These are phyloP conservation scores for Leccinum idahoense DNA, from an alignment of 1,284 basidiomycete species.

Conservation along the genomic window DNA sequence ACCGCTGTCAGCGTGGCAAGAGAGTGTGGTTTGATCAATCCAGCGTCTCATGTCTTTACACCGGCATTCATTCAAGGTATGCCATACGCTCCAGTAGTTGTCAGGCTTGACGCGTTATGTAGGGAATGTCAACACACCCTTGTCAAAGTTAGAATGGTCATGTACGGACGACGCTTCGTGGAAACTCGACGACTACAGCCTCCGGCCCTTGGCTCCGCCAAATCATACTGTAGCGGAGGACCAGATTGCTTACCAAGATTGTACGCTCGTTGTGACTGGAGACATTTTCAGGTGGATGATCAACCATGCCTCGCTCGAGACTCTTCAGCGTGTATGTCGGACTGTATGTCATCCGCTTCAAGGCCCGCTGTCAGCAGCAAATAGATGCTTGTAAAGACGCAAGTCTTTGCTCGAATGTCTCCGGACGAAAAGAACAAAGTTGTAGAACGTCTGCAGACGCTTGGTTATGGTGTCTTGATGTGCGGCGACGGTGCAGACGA, in stretches of 20 bases:
- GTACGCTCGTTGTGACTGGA: conserved; percentile 91
- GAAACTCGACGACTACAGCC: conserved; percentile 84
- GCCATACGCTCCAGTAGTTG: conserved; percentile 6
- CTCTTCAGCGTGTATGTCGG: conserved; percentile 75
- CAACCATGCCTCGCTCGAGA: conserved; percentile 91
- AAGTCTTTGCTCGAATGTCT: conserved; percentile 99
- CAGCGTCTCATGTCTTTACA: conserved; percentile 88
- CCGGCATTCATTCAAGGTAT: conserved; percentile 77
- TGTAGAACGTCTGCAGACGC: conserved; percentile 86
- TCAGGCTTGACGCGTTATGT: conserved; percentile 5
- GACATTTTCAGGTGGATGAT: conserved; percentile 99
- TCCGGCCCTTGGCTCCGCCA: conserved; percentile 72
- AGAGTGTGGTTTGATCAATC: conserved; percentile 88
- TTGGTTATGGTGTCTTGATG: conserved; percentile 97
- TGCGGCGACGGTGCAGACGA: conserved; percentile 99
- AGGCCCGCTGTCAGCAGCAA: conserved; percentile 1
- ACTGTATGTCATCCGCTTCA: not conserved
- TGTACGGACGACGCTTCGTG: conserved; percentile 86
- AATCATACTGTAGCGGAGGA: conserved; percentile 65
- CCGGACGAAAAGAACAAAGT: conserved; percentile 99
- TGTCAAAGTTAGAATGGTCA: conserved; percentile 82
- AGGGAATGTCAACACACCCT: conserved; percentile 60
- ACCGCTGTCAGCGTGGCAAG: conserved; percentile 97
- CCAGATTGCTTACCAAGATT: conserved; percentile 79
- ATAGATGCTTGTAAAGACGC: conserved; percentile 97